These are phyloP conservation scores for Setomelanomma holmii DNA, from an alignment of 2,329 filamentous ascomycete genomes.

Conservation along the genomic window DNA sequence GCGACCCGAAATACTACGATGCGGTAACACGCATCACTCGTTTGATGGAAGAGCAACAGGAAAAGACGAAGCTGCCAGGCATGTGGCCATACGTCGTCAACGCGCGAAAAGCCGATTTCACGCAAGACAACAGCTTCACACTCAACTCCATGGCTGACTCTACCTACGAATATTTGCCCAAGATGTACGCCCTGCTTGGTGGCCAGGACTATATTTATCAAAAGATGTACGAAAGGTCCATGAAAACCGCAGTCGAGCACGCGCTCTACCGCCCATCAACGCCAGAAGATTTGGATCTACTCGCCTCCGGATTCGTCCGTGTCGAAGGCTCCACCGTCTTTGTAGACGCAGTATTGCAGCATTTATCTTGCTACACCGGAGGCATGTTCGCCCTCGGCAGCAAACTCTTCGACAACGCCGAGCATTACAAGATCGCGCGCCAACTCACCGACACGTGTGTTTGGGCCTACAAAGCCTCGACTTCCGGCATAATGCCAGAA, in stretches of 20 bases:
- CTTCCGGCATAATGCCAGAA: slow-evolving; percentile 68
- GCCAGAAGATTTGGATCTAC: slow-evolving; percentile 54
- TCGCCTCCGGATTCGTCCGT: slow-evolving; percentile 54
- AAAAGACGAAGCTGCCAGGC: slow-evolving; percentile 53
- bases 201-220: slow-evolving; percentile 55
- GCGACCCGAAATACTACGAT: slow-evolving; percentile 56
- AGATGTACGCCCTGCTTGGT: slow-evolving; percentile 50
- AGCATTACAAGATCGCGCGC: slow-evolving; percentile 62
- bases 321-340: slow-evolving; percentile 36
- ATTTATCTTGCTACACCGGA: slow-evolving; percentile 66
- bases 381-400: slow-evolving; percentile 69
- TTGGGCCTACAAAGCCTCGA: slow-evolving; percentile 66
- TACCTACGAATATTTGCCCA: slow-evolving; percentile 49
- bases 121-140: slow-evolving; percentile 45
- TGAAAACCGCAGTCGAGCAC: slow-evolving; percentile 53
- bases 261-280: slow-evolving; percentile 60
- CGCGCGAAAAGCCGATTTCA: slow-evolving; percentile 50
- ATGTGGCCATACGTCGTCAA: slow-evolving; percentile 58
- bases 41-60: slow-evolving; percentile 52
- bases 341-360: slow-evolving; percentile 61
- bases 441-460: slow-evolving; percentile 67
- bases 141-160: slow-evolving; percentile 49
- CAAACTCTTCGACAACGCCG: slow-evolving; percentile 61
- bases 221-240: slow-evolving; percentile 63
- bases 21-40: slow-evolving; percentile 54